Percentiles rank a stretch among this genome's conserved stretches.
Evolutionary conservation across 768 basidiomycete genomes (phyloP).

Genomic region (Leucocoprinus leucothites): DNA sequence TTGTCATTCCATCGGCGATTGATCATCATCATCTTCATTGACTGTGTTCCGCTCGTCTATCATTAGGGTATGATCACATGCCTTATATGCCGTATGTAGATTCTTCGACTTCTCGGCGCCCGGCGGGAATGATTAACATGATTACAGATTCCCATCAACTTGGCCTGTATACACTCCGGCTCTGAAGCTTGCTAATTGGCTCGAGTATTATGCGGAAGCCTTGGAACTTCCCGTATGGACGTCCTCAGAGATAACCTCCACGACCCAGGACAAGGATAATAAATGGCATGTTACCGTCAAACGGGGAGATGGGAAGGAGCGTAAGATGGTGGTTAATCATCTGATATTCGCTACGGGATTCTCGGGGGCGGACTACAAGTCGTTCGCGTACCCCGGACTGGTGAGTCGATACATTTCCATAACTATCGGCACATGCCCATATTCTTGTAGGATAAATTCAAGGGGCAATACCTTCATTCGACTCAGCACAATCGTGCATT

Average conservation of each 20-base stretch:
- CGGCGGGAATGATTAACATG: neutral
- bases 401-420: constrained; percentile 18
- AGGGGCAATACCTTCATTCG: constrained; percentile 54
- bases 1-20: too few species aligned
- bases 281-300: constrained; percentile 45
- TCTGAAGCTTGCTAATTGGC: constrained; percentile 59
- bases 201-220: constrained; percentile 56
- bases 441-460: constrained; percentile 29
- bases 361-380: constrained; percentile 40
- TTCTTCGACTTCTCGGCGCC: neutral
- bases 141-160: constrained; percentile 35
- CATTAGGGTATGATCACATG: constrained; percentile 29
- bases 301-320: constrained; percentile 28
- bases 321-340: constrained; percentile 43
- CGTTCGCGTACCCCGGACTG: constrained; percentile 43
- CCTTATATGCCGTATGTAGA: constrained; percentile 49
- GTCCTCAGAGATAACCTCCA: constrained; percentile 36
- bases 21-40: constrained; percentile 13
- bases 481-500: constrained; percentile 42
- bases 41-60: neutral
- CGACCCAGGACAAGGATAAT: constrained; percentile 32
- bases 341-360: constrained; percentile 58
- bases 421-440: neutral
- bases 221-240: constrained; percentile 68
- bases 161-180: constrained; percentile 60